Evolutionary conservation across 2,329 filamentous ascomycete genomes (phyloP).

Genomic region (Kalaharituber pfeilii): DNA sequence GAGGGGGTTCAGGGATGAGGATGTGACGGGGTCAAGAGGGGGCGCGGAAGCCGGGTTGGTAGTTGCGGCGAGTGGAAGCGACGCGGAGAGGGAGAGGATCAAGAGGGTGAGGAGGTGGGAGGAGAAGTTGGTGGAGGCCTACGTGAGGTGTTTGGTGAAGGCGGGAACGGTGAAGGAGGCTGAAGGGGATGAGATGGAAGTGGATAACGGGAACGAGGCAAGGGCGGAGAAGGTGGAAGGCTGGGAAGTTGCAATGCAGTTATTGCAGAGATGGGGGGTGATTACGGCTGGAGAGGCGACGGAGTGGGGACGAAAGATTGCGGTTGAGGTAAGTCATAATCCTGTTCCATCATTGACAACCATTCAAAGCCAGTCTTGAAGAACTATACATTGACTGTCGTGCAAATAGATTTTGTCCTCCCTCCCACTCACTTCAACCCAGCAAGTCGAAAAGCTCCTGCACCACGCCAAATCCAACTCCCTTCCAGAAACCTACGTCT

Average conservation of each 20-base stretch:
- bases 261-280: neutral
- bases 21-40: neutral
- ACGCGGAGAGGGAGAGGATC: neutral
- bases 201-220: neutral
- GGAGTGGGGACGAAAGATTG: neutral
- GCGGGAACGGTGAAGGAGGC: neutral
- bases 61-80: too few species aligned
- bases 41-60: neutral
- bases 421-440: conserved; percentile 13
- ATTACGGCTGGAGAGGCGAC: neutral
- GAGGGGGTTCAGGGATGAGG: neutral
- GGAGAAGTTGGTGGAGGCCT: neutral
- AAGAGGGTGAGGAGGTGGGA: neutral
- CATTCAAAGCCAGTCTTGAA: too few species aligned
- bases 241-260: neutral
- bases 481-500: conserved; percentile 9
- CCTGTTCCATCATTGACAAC: too few species aligned
- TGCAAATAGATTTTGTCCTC: conserved; percentile 13
- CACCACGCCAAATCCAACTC: conserved; percentile 11
- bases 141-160: neutral
- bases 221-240: neutral
- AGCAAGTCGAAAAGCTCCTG: conserved; percentile 16
- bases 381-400: neutral
- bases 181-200: neutral
- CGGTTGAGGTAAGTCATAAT: neutral